Conservation (phyloP, 75 land plant genomes). For the Pinus tabuliformis region DNA sequence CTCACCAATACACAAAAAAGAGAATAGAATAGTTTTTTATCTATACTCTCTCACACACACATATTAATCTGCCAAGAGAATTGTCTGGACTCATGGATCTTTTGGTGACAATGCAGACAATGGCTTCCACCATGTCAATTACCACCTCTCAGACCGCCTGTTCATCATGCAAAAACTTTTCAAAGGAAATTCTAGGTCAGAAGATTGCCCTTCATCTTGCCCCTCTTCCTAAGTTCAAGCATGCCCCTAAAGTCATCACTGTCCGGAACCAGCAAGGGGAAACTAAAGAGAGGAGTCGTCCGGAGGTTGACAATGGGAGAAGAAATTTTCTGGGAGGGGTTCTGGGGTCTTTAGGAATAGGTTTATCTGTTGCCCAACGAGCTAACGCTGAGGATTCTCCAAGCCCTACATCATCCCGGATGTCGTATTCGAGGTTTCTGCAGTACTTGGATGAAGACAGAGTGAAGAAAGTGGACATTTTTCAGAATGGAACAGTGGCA, state of each 20-base stretch:
- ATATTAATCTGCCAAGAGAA: too few relatives aligned
- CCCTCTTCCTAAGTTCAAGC: too few relatives aligned
- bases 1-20: too few relatives aligned
- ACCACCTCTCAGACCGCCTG: neutral
- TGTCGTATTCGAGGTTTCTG: constrained; percentile 88
- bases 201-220: neutral
- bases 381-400: constrained; percentile 41
- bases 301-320: constrained; percentile 16
- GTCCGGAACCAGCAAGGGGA: neutral
- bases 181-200: neutral
- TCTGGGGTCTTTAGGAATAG: constrained; percentile 16
- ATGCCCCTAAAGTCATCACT: neutral
- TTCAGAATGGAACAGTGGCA: constrained; percentile 77
- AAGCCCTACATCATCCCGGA: constrained; percentile 46
- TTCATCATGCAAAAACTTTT: too few relatives aligned
- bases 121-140: constrained; percentile 3
- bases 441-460: constrained; percentile 72
- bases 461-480: constrained; percentile 77
- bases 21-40: too few relatives aligned
- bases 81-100: too few relatives aligned
- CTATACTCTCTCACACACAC: too few relatives aligned
- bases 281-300: constrained; percentile 4
- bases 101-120: neutral
- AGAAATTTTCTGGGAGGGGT: constrained; percentile 38
- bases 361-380: constrained; percentile 18